Evolutionary conservation across 306 rosid genomes (phyloP), one percentile per base, ranked within the genome.

Genomic region (Potentilla sterilis): DNA sequence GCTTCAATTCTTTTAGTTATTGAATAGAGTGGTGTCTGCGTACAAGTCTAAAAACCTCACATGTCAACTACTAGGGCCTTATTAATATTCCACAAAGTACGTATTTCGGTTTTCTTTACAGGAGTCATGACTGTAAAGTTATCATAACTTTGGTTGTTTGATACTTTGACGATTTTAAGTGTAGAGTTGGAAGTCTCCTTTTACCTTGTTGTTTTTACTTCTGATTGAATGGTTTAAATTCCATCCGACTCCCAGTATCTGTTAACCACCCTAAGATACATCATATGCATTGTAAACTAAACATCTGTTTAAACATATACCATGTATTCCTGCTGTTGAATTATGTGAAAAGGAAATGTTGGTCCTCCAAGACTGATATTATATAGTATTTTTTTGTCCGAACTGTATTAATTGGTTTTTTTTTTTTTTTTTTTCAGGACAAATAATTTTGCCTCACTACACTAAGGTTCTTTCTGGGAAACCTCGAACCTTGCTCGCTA

Each of bases 391-490:
- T 76, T 76, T 51, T 75, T 32, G 6, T 57, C 41, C 77, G 78
- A 54, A 81, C 64, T 49, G 61, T 12, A 37, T 41, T 48, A 32
- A 40, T 64, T 67, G 42, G 52, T 38, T 5, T 2, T 16, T 32
- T 8, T n/a, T 40, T 8, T n/a, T 40, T 10, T 28, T 28, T 28
- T 28, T 76, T 73, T 62, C 76, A 87, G 91, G 89, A 67, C 70
- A 85, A 77, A 41, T 85, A 28, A 69, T 85, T 37, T 76, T 83
- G 80, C 89, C 89, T 48, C 86, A 79, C 79, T 88, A 85, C 66
- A 68, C 38, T 32, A 70, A 74, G 67, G 52, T 79, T 59, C 67
- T 83, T 70, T 81, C 83, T 48, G 81, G 88, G 69, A 72, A 83
- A 51, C 80, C 86, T 32, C 76, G 64, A 34, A 58, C 86, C 10